Evolutionary conservation across 352 stramenopile species (phyloP).

Genomic region (Phytophthora pinifolia): DNA sequence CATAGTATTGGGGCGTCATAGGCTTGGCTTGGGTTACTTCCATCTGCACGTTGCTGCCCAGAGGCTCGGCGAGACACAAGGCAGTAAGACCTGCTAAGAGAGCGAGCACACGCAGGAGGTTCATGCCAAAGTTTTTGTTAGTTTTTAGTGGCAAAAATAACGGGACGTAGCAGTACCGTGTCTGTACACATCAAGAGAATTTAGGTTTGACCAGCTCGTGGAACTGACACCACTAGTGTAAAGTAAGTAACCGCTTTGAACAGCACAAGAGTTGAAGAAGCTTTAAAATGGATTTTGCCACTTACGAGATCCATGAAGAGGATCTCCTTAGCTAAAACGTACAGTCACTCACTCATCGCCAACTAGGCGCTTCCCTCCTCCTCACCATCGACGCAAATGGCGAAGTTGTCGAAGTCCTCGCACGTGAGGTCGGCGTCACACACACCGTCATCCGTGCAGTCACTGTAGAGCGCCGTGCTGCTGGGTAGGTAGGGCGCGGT

Average conservation of each 20-base stretch:
- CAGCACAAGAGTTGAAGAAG: conserved; percentile 4
- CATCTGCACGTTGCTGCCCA: conserved; percentile 12
- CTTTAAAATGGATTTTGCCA: conserved; percentile 7
- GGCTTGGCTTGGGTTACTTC: conserved; percentile 1
- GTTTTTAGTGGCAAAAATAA: neutral
- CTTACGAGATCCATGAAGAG: conserved; percentile 2
- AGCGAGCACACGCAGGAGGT: conserved; percentile 4
- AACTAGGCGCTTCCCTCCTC: conserved; percentile 10
- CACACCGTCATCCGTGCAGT: conserved; percentile 34
- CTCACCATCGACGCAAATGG: conserved; percentile 36
- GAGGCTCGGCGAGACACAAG: neutral
- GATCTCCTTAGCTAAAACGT: conserved; percentile 16
- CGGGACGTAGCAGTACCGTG: neutral
- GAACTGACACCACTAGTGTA: neutral
- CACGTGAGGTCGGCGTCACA: conserved; percentile 42
- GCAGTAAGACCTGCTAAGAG: conserved; percentile 4
- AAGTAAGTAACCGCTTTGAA: neutral
- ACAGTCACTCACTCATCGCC: conserved; percentile 7
- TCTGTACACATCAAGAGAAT: neutral
- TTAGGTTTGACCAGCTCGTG: neutral
- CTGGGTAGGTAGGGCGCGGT: conserved; percentile 41
- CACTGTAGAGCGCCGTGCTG: conserved; percentile 42
- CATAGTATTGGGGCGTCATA: conserved; percentile 19
- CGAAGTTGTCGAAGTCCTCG: conserved; percentile 42
- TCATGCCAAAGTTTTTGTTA: conserved; percentile 6